These are phyloP conservation scores for Boletus reticulatus DNA, from an alignment of 768 basidiomycete species.

Conservation along the genomic window DNA sequence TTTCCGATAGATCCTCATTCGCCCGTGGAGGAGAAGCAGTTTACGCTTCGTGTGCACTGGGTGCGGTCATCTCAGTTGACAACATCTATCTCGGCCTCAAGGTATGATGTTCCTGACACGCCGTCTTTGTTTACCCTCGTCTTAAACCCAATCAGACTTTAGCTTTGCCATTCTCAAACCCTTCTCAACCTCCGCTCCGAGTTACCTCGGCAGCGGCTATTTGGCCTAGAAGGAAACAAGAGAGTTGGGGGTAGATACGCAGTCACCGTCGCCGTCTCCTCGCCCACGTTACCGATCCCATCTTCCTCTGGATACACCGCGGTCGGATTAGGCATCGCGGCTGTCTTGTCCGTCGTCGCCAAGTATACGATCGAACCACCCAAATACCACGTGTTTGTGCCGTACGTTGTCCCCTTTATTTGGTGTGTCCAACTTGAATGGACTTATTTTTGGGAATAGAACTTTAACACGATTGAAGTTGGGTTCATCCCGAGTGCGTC, in stretches of 20 bases:
- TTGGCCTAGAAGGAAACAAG: conserved; percentile 62
- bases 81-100: conserved; percentile 70
- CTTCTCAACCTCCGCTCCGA: conserved; percentile 46
- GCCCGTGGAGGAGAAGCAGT: conserved; percentile 41
- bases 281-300: conserved; percentile 39
- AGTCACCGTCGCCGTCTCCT: conserved; percentile 19
- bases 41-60: conserved; percentile 49
- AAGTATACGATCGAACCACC: conserved; percentile 31
- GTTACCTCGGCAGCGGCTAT: conserved; percentile 49
- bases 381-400: conserved; percentile 21
- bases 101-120: conserved; percentile 10
- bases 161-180: conserved; percentile 58
- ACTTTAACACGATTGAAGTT: conserved; percentile 29
- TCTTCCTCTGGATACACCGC: conserved; percentile 47
- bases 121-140: not conserved
- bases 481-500: not conserved
- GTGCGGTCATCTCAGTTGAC: conserved; percentile 56
- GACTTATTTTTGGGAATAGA: too few species aligned
- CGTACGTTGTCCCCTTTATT: conserved; percentile 7
- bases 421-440: not conserved
- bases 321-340: conserved; percentile 48
- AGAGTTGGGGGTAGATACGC: conserved; percentile 3
- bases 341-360: conserved; percentile 43
- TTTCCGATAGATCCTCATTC: conserved; percentile 54
- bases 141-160: conserved; percentile 33